These are phyloP conservation scores for Hymenoscyphus albidus DNA, from an alignment of 2,329 filamentous ascomycete species.

Conservation along the genomic window DNA sequence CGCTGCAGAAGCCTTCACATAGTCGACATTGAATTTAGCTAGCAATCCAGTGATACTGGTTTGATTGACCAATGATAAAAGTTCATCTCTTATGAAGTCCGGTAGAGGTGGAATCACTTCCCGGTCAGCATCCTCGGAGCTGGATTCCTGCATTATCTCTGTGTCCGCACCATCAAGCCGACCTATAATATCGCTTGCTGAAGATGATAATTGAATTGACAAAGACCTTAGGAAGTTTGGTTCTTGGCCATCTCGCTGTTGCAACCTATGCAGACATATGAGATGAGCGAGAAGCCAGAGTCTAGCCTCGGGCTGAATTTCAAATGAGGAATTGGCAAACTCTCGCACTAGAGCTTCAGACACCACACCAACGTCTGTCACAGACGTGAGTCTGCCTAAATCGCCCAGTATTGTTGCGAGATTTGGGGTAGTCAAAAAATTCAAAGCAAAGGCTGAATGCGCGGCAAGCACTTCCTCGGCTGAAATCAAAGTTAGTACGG, in stretches of 20 bases:
- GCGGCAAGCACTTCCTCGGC: constrained; percentile 15
- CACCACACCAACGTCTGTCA: constrained; percentile 27
- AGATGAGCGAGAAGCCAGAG: constrained; percentile 67
- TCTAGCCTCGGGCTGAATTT: constrained; percentile 37
- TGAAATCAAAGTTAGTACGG: background rate
- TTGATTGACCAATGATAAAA: constrained; percentile 70
- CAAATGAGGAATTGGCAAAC: constrained; percentile 24
- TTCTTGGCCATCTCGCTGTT: constrained; percentile 36
- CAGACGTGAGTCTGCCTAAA: constrained; percentile 26
- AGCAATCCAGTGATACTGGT: constrained; percentile 59
- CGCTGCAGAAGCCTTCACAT: constrained; percentile 26
- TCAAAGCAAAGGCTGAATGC: constrained; percentile 31
- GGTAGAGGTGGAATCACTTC: constrained; percentile 36
- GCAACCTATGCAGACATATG: constrained; percentile 50
- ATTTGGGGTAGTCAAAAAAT: constrained; percentile 33
- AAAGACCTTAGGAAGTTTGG: constrained; percentile 48
- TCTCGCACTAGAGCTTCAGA: constrained; percentile 29
- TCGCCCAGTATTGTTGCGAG: constrained; percentile 23
- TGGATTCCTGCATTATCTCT: constrained; percentile 33
- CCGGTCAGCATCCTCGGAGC: constrained; percentile 27
- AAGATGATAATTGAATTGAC: constrained; percentile 50
- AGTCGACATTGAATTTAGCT: constrained; percentile 32
- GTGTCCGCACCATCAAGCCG: constrained; percentile 45
- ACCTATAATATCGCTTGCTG: constrained; percentile 49
- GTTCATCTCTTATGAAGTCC: constrained; percentile 59